Conservation (phyloP, 1,284 basidiomycete species). For the Lignosus rhinocerotis region DNA sequence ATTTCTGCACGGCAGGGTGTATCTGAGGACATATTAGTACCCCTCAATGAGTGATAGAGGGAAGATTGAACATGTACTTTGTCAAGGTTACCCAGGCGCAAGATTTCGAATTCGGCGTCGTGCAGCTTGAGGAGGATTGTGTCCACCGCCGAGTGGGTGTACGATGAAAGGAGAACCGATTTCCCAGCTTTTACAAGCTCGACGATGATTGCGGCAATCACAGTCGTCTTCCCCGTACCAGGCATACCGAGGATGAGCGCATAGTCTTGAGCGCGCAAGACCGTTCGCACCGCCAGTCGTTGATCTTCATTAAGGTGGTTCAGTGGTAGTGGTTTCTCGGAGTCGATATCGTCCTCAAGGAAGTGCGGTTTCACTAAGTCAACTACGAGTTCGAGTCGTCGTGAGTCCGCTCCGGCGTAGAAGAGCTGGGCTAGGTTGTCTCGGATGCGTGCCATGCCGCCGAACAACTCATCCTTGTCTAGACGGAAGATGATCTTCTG, state of each 20-base stretch:
- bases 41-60: background rate
- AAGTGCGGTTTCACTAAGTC: slow-evolving; percentile 77
- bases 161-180: slow-evolving; percentile 86
- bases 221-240: slow-evolving; percentile 97
- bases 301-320: slow-evolving; percentile 75
- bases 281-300: slow-evolving; percentile 69
- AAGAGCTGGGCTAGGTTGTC: slow-evolving; percentile 92
- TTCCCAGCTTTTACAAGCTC: slow-evolving; percentile 81
- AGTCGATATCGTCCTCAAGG: slow-evolving; percentile 33
- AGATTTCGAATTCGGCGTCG: slow-evolving; percentile 65
- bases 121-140: slow-evolving; percentile 87
- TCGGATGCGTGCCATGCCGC: slow-evolving; percentile 85
- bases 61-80: slow-evolving; percentile 58
- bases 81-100: slow-evolving; percentile 88
- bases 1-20: slow-evolving; percentile 74
- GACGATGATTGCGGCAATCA: slow-evolving; percentile 87
- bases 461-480: slow-evolving; percentile 90
- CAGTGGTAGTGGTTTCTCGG: background rate
- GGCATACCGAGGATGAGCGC: slow-evolving; percentile 96
- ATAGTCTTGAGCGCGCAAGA: slow-evolving; percentile 85
- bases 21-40: slow-evolving; percentile 46
- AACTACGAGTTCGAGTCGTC: slow-evolving; percentile 74
- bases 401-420: slow-evolving; percentile 70
- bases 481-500: slow-evolving; percentile 71
- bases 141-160: slow-evolving; percentile 98